phyloP scores from a whole-genome alignment of 179 eudicot species.

The Patellifolia procumbens region DNA sequence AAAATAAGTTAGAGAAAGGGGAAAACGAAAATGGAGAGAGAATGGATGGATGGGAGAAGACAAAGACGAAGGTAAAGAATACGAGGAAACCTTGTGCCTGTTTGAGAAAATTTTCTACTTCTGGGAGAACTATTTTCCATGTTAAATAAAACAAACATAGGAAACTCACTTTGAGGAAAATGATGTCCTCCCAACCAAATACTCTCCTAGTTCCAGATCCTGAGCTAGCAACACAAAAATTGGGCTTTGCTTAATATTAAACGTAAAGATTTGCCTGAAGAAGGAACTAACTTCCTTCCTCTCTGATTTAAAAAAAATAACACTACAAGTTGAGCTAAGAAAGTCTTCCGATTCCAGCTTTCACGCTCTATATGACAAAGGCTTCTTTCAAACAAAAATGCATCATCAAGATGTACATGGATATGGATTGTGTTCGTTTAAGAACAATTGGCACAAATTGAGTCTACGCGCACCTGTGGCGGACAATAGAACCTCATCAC shows the following conservation, averaged over 20 bases:
- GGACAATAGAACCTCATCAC: slow-evolving; percentile 51
- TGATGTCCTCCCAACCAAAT: too few species aligned
- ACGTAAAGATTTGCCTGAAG: not conserved
- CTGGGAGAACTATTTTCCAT: too few species aligned
- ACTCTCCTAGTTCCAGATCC: not conserved
- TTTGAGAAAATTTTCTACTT: too few species aligned
- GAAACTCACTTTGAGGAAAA: too few species aligned
- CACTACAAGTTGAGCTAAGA: not conserved
- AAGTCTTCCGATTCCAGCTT: not conserved
- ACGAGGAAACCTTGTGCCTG: too few species aligned
- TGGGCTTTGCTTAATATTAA: not conserved
- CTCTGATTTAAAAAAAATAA: not conserved
- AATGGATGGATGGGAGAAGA: not conserved
- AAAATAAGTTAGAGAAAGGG: too few species aligned
- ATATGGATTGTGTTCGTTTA: not conserved
- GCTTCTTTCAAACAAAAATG: too few species aligned
- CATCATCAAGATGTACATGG: not conserved
- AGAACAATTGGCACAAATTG: not conserved
- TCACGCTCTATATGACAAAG: too few species aligned
- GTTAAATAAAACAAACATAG: too few species aligned
- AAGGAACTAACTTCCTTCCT: not conserved
- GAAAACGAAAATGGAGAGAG: not conserved
- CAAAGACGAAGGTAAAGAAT: too few species aligned
- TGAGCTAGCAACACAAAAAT: not conserved
- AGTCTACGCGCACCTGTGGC: slow-evolving; percentile 41